Evolutionary conservation across 148 eudicot species (phyloP).

Genomic region (Camellia japonica): DNA sequence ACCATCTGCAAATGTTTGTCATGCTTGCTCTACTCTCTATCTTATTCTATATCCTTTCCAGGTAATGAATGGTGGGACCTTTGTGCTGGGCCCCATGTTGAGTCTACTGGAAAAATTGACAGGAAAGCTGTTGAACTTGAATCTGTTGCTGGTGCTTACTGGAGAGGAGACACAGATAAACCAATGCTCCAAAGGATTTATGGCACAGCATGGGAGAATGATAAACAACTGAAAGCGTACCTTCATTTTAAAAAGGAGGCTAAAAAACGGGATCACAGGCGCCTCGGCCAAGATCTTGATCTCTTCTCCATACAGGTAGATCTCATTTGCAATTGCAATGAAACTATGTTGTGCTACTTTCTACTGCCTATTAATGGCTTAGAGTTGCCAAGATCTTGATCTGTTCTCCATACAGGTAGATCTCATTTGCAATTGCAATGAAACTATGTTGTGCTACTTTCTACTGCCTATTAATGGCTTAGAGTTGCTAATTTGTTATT

Average conservation of each 20-base stretch:
- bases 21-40: conserved; percentile 12
- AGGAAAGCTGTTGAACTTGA: conserved; percentile 91
- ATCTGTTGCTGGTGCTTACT: conserved; percentile 99
- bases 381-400: conserved; percentile 82
- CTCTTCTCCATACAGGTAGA: conserved; percentile 92
- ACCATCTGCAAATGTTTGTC: neutral
- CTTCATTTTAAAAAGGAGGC: conserved; percentile 93
- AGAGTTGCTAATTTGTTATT: neutral
- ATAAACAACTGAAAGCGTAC: conserved; percentile 93
- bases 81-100: conserved; percentile 99
- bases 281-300: conserved; percentile 99
- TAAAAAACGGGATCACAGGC: conserved; percentile 91
- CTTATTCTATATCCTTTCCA: conserved; percentile 25
- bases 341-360: neutral
- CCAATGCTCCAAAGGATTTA: conserved; percentile 99
- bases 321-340: conserved; percentile 6
- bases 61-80: conserved; percentile 99
- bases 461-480: neutral
- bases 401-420: conserved; percentile 92
- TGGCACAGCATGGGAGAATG: conserved; percentile 98
- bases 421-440: conserved; percentile 7
- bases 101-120: conserved; percentile 85
- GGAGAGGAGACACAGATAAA: conserved; percentile 90
- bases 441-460: neutral
- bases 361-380: neutral